phyloP scores from a whole-genome alignment of 2,329 filamentous ascomycete species.

The Fusarium acutatum region DNA sequence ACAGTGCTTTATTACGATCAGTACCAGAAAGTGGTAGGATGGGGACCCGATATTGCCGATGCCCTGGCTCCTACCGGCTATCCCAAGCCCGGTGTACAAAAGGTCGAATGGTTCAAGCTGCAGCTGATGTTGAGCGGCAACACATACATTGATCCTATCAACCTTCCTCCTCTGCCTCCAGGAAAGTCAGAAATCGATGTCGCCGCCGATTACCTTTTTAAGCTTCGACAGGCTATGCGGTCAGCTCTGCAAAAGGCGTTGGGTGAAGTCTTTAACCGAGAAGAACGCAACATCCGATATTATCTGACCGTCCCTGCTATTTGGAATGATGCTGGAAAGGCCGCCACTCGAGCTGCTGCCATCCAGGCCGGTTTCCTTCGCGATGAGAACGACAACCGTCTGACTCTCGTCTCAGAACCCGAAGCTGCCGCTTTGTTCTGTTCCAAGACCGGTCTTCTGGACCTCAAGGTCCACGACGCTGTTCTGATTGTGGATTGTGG shows the following conservation, averaged over 20 bases:
- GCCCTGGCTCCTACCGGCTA: constrained; percentile 96
- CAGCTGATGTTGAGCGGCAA: constrained; percentile 99
- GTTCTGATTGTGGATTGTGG: constrained; percentile 98
- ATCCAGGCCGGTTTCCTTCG: constrained; percentile 97
- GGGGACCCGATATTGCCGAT: constrained; percentile 98
- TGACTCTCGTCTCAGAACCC: constrained; percentile 94
- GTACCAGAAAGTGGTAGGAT: constrained; percentile 99
- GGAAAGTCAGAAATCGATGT: constrained; percentile 99
- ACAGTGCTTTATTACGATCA: constrained; percentile 99
- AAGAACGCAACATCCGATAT: constrained; percentile 97
- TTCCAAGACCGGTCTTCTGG: constrained; percentile 93
- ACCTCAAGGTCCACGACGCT: constrained; percentile 98
- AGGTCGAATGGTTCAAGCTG: constrained; percentile 99
- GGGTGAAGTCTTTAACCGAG: constrained; percentile 96
- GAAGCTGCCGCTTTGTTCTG: constrained; percentile 98
- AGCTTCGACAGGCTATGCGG: constrained; percentile 96
- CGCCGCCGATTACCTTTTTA: constrained; percentile 98
- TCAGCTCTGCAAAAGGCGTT: constrained; percentile 95
- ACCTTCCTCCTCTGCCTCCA: constrained; percentile 93
- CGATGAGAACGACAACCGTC: constrained; percentile 95
- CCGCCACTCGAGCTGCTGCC: constrained; percentile 91
- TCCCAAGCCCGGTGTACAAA: constrained; percentile 96
- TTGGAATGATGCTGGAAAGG: constrained; percentile 99
- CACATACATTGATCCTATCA: constrained; percentile 99
- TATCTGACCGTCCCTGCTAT: constrained; percentile 99